A percentile compares a stretch with the other conserved stretches of the same genome.
Conservation (phyloP, 768 basidiomycete genomes). For the Paxillus involutus region DNA sequence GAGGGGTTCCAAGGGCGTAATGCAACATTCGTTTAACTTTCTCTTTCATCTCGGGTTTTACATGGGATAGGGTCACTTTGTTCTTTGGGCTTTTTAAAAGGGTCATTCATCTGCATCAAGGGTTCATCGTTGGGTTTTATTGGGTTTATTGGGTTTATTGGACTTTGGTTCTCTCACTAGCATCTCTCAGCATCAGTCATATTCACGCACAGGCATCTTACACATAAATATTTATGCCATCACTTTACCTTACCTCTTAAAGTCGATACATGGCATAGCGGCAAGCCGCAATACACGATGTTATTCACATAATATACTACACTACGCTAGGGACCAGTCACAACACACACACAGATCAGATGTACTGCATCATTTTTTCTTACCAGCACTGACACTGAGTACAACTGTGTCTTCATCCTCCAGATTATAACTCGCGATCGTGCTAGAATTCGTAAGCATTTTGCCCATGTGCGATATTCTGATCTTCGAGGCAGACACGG, state of each 20-base stretch:
- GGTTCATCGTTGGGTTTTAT: conserved; percentile 1
- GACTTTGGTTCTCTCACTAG: neutral
- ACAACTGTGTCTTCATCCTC: conserved; percentile 88
- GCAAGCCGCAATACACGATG: conserved; percentile 5
- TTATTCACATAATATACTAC: neutral
- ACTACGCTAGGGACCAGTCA: no score
- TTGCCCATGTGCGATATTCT: conserved; percentile 78
- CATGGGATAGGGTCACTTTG: neutral
- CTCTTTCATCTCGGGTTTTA: conserved; percentile 4
- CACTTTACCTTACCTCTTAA: neutral
- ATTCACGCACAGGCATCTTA: no score
- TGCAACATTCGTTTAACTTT: neutral
- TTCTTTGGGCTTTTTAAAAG: conserved; percentile 15
- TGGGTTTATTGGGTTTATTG: no score
- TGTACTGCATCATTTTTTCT: conserved; percentile 55
- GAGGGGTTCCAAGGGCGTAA: conserved; percentile 12
- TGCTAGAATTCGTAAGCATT: conserved; percentile 83
- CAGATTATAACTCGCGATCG: conserved; percentile 85
- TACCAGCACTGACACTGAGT: conserved; percentile 72
- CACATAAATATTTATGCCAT: neutral
- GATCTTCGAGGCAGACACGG: conserved; percentile 78
- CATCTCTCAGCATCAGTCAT: no score
- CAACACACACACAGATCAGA: no score
- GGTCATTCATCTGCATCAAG: conserved; percentile 12
- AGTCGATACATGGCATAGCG: no score